These are phyloP conservation scores for Saccharomycopsis guyanensis DNA, from an alignment of 805 yeast species.

Conservation along the genomic window DNA sequence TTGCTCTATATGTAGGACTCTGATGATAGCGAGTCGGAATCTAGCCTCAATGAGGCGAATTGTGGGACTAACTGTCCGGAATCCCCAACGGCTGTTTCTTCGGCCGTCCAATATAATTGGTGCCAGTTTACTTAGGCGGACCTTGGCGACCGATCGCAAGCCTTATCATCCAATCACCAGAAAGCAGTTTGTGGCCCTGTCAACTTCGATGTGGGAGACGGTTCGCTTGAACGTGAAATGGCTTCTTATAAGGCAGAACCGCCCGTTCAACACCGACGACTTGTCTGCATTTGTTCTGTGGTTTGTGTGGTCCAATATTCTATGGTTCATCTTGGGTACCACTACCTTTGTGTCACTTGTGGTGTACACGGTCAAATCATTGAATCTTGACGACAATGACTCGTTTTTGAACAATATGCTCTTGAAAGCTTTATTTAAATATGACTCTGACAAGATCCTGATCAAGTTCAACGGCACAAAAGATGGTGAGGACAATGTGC, in stretches of 20 bases:
- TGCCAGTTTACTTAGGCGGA: too few species aligned
- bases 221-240: conserved; percentile 45
- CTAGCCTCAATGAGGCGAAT: background rate
- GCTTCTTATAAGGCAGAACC: conserved; percentile 63
- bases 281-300: conserved; percentile 85
- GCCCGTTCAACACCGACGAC: conserved; percentile 91
- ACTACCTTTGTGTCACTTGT: conserved; percentile 85
- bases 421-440: conserved; percentile 14
- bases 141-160: too few species aligned
- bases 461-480: conserved; percentile 3
- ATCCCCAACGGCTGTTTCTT: background rate
- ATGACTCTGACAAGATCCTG: conserved; percentile 12
- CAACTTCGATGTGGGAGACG: conserved; percentile 15
- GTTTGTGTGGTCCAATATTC: conserved; percentile 81
- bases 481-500: conserved; percentile 12
- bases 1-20: background rate
- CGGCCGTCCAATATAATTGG: too few species aligned
- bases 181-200: conserved; percentile 15
- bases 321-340: conserved; percentile 76
- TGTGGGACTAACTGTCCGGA: background rate
- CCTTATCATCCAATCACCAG: background rate
- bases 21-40: background rate
- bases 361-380: conserved; percentile 59
- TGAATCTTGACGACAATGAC: conserved; percentile 6
- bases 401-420: conserved; percentile 12